Percentiles rank a stretch among this genome's conserved stretches.
These are phyloP conservation scores for Penicillium fuscoglaucum DNA, from an alignment of 2,329 filamentous ascomycete species.

Conservation along the genomic window DNA sequence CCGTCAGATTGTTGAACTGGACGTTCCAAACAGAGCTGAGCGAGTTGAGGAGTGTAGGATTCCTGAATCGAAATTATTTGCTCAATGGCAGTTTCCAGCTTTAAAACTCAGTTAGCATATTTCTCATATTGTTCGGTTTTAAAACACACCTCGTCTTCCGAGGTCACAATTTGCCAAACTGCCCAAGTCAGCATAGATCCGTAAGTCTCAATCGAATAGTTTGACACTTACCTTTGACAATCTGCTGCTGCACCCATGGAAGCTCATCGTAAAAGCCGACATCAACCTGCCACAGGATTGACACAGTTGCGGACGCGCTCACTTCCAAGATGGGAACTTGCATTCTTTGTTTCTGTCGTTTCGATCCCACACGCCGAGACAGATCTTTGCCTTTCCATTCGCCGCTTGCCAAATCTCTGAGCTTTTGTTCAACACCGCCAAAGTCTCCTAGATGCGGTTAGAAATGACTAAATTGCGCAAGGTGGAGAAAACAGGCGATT, in stretches of 20 bases:
- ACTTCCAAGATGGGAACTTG: constrained; percentile 16
- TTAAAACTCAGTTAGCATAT: background rate
- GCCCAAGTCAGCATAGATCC: background rate
- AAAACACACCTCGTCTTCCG: constrained; percentile 8
- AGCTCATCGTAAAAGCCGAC: constrained; percentile 19
- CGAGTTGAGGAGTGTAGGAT: constrained; percentile 2
- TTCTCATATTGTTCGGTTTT: too few relatives aligned
- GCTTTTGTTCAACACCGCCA: constrained; percentile 13
- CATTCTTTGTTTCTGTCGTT: constrained; percentile 7
- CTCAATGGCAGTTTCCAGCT: constrained; percentile 13
- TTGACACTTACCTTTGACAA: constrained; percentile 18
- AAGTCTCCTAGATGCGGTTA: constrained; percentile 2
- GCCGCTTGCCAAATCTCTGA: constrained; percentile 23
- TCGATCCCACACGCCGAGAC: constrained; percentile 4
- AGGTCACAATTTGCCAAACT: constrained; percentile 14
- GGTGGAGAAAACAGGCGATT: background rate
- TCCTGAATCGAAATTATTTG: constrained; percentile 13
- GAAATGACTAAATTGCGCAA: background rate
- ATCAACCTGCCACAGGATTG: constrained; percentile 29
- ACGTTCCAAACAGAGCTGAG: constrained; percentile 3
- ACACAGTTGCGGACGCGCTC: constrained; percentile 9
- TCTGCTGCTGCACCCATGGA: constrained; percentile 18
- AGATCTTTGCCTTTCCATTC: constrained; percentile 18
- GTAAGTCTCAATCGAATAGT: background rate
- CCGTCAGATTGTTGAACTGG: constrained; percentile 16